Conservation (phyloP, 2,329 filamentous ascomycete genomes). For the Paecilomyces sp. region DNA sequence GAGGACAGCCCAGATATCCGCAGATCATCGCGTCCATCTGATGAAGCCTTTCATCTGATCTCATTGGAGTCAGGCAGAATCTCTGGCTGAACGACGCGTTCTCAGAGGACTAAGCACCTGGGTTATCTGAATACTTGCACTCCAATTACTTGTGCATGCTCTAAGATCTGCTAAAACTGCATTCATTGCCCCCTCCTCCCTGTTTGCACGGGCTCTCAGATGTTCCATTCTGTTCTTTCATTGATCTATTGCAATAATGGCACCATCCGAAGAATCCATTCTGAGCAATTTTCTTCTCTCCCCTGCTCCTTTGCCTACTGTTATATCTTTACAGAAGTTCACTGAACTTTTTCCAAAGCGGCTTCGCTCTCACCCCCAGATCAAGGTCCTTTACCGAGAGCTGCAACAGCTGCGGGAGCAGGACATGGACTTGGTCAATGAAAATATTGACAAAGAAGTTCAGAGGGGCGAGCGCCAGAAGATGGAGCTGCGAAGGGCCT, state of each 20-base stretch:
- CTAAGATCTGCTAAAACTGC: not conserved
- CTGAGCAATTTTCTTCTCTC: slow-evolving; percentile 71
- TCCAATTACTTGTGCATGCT: not conserved
- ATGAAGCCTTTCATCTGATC: not conserved
- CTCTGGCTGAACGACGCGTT: not conserved
- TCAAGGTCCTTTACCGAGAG: slow-evolving; percentile 69
- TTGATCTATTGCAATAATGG: slow-evolving; percentile 43
- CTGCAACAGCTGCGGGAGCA: slow-evolving; percentile 67
- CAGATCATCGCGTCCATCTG: not conserved
- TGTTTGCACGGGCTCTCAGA: not conserved
- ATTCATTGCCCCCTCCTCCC: not conserved
- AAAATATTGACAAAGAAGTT: slow-evolving; percentile 39
- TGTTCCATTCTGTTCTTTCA: slow-evolving; percentile 4
- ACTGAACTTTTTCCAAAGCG: slow-evolving; percentile 65
- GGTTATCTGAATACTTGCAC: not conserved
- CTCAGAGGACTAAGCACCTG: not conserved
- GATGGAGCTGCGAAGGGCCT: slow-evolving; percentile 28
- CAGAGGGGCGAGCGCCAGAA: slow-evolving; percentile 29
- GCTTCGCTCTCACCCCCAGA: slow-evolving; percentile 58
- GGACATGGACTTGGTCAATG: slow-evolving; percentile 59
- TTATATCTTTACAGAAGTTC: slow-evolving; percentile 69
- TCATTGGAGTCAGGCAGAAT: not conserved
- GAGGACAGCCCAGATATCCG: not conserved
- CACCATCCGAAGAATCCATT: slow-evolving; percentile 67
- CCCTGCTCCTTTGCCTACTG: slow-evolving; percentile 65